phyloP scores from a whole-genome alignment of 306 rosid species.

The Abrus precatorius region DNA sequence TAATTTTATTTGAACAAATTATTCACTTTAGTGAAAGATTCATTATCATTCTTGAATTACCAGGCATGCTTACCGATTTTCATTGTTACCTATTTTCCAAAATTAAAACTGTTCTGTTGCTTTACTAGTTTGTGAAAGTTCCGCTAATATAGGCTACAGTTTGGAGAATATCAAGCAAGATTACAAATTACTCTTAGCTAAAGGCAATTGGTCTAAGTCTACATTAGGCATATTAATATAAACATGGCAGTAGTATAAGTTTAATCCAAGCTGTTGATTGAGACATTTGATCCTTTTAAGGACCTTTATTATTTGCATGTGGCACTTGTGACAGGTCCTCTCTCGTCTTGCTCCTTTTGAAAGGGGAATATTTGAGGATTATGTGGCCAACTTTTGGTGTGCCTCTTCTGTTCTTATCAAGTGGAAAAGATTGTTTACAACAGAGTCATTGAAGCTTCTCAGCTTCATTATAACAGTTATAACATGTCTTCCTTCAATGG shows the following conservation, averaged over 20 bases:
- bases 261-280: background rate
- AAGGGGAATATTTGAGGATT: conserved; percentile 94
- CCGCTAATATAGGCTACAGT: background rate
- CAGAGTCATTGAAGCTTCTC: conserved; percentile 69
- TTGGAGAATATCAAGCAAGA: conserved; percentile 1
- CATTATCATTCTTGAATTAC: background rate
- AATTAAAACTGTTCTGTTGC: background rate
- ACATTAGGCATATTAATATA: background rate
- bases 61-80: background rate
- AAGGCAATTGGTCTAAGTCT: background rate
- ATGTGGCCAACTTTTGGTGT: conserved; percentile 97
- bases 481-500: conserved; percentile 85
- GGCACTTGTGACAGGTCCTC: conserved; percentile 70
- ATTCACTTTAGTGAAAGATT: conserved; percentile 26
- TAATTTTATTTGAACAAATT: conserved; percentile 20
- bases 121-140: background rate
- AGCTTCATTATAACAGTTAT: conserved; percentile 77
- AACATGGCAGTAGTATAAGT: background rate
- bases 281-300: conserved; percentile 16
- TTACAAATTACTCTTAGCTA: conserved; percentile 2
- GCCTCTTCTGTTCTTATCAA: conserved; percentile 81
- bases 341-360: conserved; percentile 93
- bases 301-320: conserved; percentile 29
- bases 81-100: background rate
- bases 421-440: conserved; percentile 87